phyloP scores from a whole-genome alignment of 1,284 basidiomycete genomes.

The Naganishia albida region DNA sequence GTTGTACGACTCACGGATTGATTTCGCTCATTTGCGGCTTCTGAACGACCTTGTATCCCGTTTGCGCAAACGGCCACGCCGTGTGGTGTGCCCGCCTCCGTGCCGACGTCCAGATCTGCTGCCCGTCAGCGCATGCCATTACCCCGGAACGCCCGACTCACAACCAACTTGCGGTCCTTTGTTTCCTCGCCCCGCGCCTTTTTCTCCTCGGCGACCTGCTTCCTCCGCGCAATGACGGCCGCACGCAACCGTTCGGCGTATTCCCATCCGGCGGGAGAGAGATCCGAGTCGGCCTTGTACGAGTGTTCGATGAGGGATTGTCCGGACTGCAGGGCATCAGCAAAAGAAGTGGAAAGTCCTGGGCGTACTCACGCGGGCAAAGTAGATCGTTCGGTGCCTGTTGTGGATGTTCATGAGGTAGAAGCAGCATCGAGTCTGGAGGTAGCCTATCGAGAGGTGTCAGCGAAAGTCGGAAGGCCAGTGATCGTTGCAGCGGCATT shows the following conservation, averaged over 20 bases:
- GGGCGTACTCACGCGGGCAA: constrained; percentile 70
- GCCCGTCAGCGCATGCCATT: background rate
- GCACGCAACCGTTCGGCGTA: constrained; percentile 86
- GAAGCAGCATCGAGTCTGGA: constrained; percentile 68
- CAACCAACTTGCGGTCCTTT: constrained; percentile 62
- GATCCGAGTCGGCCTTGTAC: constrained; percentile 96
- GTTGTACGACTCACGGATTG: constrained; percentile 65
- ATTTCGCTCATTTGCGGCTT: constrained; percentile 96
- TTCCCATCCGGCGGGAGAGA: constrained; percentile 91
- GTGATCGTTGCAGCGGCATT: too few relatives aligned
- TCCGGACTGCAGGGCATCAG: constrained; percentile 65
- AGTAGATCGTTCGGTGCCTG: constrained; percentile 83
- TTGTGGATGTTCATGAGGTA: constrained; percentile 99
- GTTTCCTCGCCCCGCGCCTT: constrained; percentile 48
- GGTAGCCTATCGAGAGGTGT: constrained; percentile 48
- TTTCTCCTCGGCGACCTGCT: constrained; percentile 50
- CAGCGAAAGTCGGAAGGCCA: constrained; percentile 15
- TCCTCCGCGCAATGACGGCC: constrained; percentile 75
- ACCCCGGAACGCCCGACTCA: constrained; percentile 53
- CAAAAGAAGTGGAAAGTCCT: constrained; percentile 6
- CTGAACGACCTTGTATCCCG: constrained; percentile 78
- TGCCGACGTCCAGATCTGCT: constrained; percentile 93
- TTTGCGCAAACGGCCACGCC: constrained; percentile 85
- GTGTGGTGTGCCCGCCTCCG: constrained; percentile 90
- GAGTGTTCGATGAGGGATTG: constrained; percentile 97